Percentiles rank a stretch among this genome's conserved stretches.
Conservation (phyloP, 1,284 basidiomycete genomes). For the Anthracocystis panici-leucophaei region DNA sequence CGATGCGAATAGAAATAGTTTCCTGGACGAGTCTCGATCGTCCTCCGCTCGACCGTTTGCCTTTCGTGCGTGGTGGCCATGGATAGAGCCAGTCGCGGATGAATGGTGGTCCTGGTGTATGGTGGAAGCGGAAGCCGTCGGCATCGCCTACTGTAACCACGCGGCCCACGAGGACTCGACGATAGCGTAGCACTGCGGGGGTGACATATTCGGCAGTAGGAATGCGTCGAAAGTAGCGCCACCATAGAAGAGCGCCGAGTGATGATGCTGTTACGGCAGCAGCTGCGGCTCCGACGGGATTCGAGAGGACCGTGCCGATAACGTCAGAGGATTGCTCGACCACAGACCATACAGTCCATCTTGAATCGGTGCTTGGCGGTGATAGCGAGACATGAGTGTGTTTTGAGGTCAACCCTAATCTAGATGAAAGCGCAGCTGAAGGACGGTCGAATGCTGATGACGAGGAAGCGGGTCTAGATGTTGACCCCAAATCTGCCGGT, state of each 20-base stretch:
- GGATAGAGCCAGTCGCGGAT: conserved; percentile 50
- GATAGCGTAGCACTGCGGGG: conserved; percentile 58
- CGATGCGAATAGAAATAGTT: conserved; percentile 65
- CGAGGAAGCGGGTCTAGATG: background rate
- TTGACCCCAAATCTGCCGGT: conserved; percentile 1
- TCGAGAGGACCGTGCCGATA: conserved; percentile 24
- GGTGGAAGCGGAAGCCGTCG: conserved; percentile 67
- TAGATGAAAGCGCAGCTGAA: background rate
- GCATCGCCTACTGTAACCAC: conserved; percentile 67
- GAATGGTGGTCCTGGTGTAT: conserved; percentile 61
- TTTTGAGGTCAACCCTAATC: no score
- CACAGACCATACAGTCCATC: conserved; percentile 34
- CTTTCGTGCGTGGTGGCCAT: conserved; percentile 36
- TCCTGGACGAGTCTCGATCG: conserved; percentile 30
- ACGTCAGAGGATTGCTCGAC: conserved; percentile 39
- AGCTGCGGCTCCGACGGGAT: conserved; percentile 36
- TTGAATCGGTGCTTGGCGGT: background rate
- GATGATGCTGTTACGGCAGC: conserved; percentile 35
- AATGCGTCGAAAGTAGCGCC: conserved; percentile 66
- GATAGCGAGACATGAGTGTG: no score
- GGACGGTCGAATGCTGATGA: background rate
- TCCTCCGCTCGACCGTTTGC: conserved; percentile 21
- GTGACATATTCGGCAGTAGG: conserved; percentile 63
- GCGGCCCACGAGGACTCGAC: conserved; percentile 60
- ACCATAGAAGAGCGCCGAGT: conserved; percentile 44